Percentiles rank a stretch among this genome's conserved stretches.
Evolutionary conservation across 1,139 yeast genomes (phyloP).

Genomic region (Trichomonascaceae sp.): DNA sequence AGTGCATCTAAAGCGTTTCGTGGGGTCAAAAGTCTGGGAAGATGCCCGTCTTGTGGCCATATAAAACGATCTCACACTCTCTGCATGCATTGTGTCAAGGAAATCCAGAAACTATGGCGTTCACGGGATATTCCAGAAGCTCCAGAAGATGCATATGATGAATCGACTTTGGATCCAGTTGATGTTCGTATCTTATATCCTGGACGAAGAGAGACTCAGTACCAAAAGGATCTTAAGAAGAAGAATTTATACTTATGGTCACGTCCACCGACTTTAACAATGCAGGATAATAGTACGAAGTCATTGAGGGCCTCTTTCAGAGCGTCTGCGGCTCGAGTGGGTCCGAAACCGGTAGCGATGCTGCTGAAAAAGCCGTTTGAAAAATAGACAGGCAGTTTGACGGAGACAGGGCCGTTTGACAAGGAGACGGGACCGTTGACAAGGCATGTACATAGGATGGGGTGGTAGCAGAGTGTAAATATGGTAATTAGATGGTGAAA

Average conservation of each 20-base stretch:
- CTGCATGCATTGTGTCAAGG: constrained; percentile 89
- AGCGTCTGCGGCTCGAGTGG: constrained; percentile 10
- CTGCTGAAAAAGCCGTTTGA: constrained; percentile 6
- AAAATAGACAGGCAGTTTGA: background rate
- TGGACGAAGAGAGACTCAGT: constrained; percentile 55
- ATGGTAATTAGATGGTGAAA: background rate
- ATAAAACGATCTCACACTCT: constrained; percentile 82
- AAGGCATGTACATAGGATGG: background rate
- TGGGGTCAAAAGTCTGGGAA: constrained; percentile 65
- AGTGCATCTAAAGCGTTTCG: constrained; percentile 80
- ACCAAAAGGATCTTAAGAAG: constrained; percentile 44
- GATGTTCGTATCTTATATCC: constrained; percentile 61
- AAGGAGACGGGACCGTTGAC: too few relatives aligned
- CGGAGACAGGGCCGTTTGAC: too few relatives aligned
- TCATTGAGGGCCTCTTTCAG: background rate
- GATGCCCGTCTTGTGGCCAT: constrained; percentile 96
- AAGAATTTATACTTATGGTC: constrained; percentile 51
- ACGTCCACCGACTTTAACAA: constrained; percentile 4
- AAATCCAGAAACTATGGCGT: constrained; percentile 70
- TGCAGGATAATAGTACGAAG: constrained; percentile 1
- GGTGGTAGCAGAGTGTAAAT: background rate
- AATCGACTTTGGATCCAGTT: constrained; percentile 49
- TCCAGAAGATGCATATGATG: constrained; percentile 28
- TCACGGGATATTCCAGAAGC: constrained; percentile 13
- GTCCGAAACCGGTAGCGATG: constrained; percentile 9